A percentile compares a stretch with the other conserved stretches of the same genome.
phyloP scores from a whole-genome alignment of 768 basidiomycete genomes.

The Solioccasus polychromus region DNA sequence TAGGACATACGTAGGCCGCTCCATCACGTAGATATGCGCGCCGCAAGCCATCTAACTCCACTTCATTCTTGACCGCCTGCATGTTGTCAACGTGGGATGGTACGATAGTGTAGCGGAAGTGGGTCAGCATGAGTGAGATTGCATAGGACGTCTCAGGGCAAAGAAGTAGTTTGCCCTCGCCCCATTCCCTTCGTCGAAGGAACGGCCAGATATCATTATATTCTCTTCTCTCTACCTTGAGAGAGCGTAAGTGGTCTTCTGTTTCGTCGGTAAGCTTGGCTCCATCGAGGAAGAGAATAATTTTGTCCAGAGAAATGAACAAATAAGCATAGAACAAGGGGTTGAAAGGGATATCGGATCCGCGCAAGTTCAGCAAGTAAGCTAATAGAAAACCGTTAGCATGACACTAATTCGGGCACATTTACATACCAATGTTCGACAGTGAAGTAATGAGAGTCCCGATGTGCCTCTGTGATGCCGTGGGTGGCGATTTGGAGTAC shows the following conservation, averaged over 20 bases:
- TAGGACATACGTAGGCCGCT: conserved; percentile 65
- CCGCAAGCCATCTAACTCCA: conserved; percentile 79
- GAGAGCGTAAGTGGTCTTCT: conserved; percentile 51
- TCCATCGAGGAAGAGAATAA: conserved; percentile 74
- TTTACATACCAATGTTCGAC: conserved; percentile 60
- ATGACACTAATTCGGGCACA: background rate
- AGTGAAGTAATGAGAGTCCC: conserved; percentile 69
- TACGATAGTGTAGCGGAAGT: conserved; percentile 72
- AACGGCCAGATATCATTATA: conserved; percentile 83
- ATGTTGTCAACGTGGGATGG: conserved; percentile 70
- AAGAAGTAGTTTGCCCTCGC: conserved; percentile 76
- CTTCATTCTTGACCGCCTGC: conserved; percentile 86
- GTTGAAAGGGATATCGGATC: conserved; percentile 86
- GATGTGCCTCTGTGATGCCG: conserved; percentile 58
- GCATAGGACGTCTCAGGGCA: conserved; percentile 76
- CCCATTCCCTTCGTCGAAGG: conserved; percentile 72
- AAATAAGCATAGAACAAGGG: conserved; percentile 91
- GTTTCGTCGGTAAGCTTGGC: conserved; percentile 62
- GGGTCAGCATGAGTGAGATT: conserved; percentile 81
- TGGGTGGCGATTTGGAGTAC: conserved; percentile 62
- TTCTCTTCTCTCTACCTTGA: conserved; percentile 56
- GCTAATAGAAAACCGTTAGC: conserved; percentile 42
- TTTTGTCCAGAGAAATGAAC: conserved; percentile 60
- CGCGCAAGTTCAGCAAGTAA: conserved; percentile 85
- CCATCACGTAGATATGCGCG: conserved; percentile 90